Conservation (phyloP, 805 yeast genomes). For the Saturnispora quitensis region DNA sequence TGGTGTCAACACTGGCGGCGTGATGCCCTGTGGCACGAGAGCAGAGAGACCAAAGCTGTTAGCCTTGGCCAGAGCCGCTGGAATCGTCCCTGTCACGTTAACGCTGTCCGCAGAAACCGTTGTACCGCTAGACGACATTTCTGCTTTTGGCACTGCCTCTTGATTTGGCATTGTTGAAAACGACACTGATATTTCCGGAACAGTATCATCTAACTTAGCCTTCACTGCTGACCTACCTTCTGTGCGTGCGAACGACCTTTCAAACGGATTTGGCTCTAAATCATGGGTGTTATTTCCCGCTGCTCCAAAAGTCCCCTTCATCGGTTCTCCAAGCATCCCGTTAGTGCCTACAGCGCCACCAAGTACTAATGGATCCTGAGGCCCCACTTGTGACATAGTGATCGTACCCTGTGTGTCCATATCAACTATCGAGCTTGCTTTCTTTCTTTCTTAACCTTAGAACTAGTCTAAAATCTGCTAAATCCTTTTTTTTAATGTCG, state of each 20-base stretch:
- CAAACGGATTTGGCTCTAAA: constrained; percentile 91
- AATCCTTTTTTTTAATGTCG: not conserved
- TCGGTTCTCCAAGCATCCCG: not conserved
- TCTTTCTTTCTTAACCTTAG: not conserved
- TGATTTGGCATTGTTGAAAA: not conserved
- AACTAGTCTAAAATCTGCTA: not conserved
- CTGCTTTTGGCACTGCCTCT: not conserved
- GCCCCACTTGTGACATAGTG: not conserved
- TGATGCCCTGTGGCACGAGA: not conserved
- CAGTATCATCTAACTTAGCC: not conserved
- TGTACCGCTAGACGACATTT: not conserved
- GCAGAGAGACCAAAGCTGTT: not conserved
- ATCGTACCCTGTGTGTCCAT: not conserved
- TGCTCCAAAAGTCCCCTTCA: not conserved
- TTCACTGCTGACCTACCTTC: constrained; percentile 15
- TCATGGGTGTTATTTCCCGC: constrained; percentile 19
- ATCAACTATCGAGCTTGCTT: not conserved
- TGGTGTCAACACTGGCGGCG: constrained; percentile 43
- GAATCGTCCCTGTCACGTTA: not conserved
- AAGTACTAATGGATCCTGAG: not conserved
- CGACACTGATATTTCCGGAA: not conserved
- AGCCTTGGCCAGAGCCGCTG: not conserved
- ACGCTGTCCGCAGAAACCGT: constrained; percentile 18
- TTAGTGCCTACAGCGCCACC: not conserved
- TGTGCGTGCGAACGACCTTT: constrained; percentile 63